Percentiles rank a stretch among this genome's conserved stretches.
Evolutionary conservation across 1,139 yeast genomes (phyloP).

Genomic region (Blastobotrys persicus): DNA sequence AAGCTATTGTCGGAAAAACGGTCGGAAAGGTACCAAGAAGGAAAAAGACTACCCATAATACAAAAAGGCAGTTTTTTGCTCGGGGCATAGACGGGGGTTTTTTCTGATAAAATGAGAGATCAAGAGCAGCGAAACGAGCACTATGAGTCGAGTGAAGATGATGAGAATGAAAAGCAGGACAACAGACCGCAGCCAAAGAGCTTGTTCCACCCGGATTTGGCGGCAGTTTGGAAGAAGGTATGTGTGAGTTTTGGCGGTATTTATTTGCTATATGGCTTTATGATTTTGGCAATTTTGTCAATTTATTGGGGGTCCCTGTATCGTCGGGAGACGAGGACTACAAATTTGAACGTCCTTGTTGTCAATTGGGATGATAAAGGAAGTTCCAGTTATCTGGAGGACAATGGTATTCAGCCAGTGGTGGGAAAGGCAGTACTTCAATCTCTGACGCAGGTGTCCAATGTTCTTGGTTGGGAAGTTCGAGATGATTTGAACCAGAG

Average conservation of each 20-base stretch:
- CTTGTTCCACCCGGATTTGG: background rate
- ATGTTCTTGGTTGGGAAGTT: slow-evolving; percentile 31
- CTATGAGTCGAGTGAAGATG: too few species aligned
- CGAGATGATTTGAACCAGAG: slow-evolving; percentile 29
- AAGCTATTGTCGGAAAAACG: background rate
- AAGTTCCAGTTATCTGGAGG: slow-evolving; percentile 24
- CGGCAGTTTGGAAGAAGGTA: background rate
- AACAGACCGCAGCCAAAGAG: background rate
- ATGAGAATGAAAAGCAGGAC: background rate
- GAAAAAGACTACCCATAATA: too few species aligned
- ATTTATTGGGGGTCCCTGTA: slow-evolving; percentile 63
- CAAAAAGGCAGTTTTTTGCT: too few species aligned
- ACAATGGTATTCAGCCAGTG: slow-evolving; percentile 31
- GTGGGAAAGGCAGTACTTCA: slow-evolving; percentile 40
- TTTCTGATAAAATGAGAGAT: background rate
- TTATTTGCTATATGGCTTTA: slow-evolving; percentile 8
- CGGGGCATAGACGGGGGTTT: too few species aligned
- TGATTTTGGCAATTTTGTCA: slow-evolving; percentile 40
- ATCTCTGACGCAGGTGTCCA: slow-evolving; percentile 23
- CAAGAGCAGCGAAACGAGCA: background rate
- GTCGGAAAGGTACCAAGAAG: background rate
- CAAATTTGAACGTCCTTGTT: slow-evolving; percentile 47
- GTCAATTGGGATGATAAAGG: slow-evolving; percentile 45
- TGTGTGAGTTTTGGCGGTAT: background rate
- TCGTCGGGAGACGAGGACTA: slow-evolving; percentile 40